A percentile compares a stretch with the other conserved stretches of the same genome.
phyloP scores from a whole-genome alignment of 768 basidiomycete genomes.

The Tylopilus felleus region DNA sequence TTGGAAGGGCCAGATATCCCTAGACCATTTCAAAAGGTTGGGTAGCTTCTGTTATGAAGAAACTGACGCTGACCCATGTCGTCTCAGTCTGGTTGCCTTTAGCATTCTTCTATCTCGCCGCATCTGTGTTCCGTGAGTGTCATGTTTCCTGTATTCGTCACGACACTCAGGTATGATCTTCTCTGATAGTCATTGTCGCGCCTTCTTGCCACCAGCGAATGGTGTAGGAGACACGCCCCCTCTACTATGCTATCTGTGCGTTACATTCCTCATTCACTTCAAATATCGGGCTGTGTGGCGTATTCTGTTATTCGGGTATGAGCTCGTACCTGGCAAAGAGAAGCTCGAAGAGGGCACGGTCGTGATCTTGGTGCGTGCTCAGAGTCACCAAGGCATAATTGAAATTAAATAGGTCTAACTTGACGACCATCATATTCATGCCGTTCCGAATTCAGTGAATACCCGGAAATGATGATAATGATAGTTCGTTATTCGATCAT shows the following conservation, averaged over 20 bases:
- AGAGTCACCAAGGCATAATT: no score
- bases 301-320: constrained; percentile 45
- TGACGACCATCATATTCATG: no score
- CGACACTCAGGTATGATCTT: constrained; percentile 7
- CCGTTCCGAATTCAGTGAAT: no score
- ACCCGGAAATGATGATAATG: no score
- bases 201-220: constrained; percentile 56
- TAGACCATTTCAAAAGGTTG: constrained; percentile 56
- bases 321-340: constrained; percentile 47
- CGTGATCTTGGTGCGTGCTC: constrained; percentile 44
- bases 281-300: constrained; percentile 55
- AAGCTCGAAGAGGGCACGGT: constrained; percentile 50
- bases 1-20: constrained; percentile 43
- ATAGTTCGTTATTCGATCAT: no score
- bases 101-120: constrained; percentile 52
- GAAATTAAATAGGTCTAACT: no score
- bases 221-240: constrained; percentile 58
- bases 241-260: constrained; percentile 53
- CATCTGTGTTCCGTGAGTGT: constrained; percentile 47
- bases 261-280: background rate
- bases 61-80: background rate
- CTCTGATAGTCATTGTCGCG: constrained; percentile 43
- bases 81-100: constrained; percentile 51
- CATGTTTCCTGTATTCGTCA: background rate
- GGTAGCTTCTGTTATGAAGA: background rate